phyloP scores from a whole-genome alignment of 768 basidiomycete species.

The Russula dissimulans region DNA sequence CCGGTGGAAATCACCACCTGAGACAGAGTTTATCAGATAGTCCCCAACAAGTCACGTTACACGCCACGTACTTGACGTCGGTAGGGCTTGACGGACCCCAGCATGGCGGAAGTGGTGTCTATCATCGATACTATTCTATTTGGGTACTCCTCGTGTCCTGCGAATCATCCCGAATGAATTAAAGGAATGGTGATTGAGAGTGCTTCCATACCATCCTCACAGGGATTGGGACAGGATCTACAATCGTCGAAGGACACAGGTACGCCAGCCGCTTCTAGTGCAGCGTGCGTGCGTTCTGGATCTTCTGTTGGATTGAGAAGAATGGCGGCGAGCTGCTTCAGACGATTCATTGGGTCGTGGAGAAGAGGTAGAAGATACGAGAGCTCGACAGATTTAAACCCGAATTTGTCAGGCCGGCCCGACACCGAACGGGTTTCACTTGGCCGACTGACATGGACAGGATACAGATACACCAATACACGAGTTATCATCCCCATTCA shows the following conservation, averaged over 20 bases:
- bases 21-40: constrained; percentile 9
- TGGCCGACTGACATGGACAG: no score
- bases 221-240: constrained; percentile 26
- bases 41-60: not conserved
- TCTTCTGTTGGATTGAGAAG: constrained; percentile 13
- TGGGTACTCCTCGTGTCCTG: constrained; percentile 71
- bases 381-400: no score
- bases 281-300: constrained; percentile 11
- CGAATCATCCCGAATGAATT: not conserved
- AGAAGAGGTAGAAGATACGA: not conserved
- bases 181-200: constrained; percentile 3
- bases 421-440: no score
- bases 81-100: constrained; percentile 82
- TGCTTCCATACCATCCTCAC: constrained; percentile 24
- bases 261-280: constrained; percentile 19
- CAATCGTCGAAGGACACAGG: constrained; percentile 24
- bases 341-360: constrained; percentile 6
- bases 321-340: constrained; percentile 9
- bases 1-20: constrained; percentile 87
- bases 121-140: constrained; percentile 48
- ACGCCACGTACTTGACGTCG: constrained; percentile 54
- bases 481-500: constrained; percentile 48
- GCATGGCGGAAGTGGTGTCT: constrained; percentile 72
- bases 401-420: no score
- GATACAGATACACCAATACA: not conserved